Conservation (phyloP, 768 basidiomycete species). For the Gautieria morchelliformis region DNA sequence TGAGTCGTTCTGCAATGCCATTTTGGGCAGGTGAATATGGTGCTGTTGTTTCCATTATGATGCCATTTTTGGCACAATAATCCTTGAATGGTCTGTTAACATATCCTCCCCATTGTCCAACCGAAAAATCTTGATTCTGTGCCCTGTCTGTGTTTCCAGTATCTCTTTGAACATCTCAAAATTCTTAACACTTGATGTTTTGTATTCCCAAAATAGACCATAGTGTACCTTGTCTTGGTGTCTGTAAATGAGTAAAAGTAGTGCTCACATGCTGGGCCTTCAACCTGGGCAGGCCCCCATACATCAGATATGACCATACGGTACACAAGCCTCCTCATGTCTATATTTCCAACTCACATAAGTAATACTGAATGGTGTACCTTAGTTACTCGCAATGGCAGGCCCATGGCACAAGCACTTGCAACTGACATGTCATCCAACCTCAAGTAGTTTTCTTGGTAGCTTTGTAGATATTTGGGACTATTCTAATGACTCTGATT, state of each 20-base stretch:
- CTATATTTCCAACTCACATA: no score
- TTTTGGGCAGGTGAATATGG: constrained; percentile 32
- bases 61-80: constrained; percentile 19
- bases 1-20: constrained; percentile 13
- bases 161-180: background rate
- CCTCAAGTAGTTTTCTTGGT: no score
- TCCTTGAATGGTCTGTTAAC: constrained; percentile 14
- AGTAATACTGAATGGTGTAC: no score
- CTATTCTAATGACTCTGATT: no score
- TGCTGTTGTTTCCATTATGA: constrained; percentile 22
- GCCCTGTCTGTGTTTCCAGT: background rate
- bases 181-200: background rate
- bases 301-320: background rate
- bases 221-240: background rate
- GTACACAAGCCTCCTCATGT: no score
- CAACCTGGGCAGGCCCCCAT: background rate
- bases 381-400: no score
- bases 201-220: background rate
- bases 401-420: no score
- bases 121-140: background rate
- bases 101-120: background rate
- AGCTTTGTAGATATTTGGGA: no score
- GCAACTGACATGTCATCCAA: no score
- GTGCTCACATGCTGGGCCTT: background rate
- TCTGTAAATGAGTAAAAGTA: background rate